Evolutionary conservation across 495 filamentous ascomycete genomes (phyloP).

Genomic region (Penicillium verhagenii): DNA sequence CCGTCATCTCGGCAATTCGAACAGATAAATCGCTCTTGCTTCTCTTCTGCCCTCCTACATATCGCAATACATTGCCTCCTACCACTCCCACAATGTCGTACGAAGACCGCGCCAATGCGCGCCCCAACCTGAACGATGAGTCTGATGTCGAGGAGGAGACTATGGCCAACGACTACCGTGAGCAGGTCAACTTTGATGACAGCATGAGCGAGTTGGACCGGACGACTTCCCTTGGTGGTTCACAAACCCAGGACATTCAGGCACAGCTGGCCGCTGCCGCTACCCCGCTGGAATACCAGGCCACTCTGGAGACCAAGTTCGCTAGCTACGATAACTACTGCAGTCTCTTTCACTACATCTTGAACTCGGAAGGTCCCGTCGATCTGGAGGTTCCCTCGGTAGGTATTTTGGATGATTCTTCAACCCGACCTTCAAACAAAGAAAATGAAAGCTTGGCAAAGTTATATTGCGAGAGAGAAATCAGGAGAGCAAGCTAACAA

Average conservation of each 20-base stretch:
- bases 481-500: conserved; percentile 8
- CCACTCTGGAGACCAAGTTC: conserved; percentile 92
- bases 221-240: conserved; percentile 51
- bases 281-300: conserved; percentile 91
- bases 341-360: conserved; percentile 96
- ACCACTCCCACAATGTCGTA: conserved; percentile 42
- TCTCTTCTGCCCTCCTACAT: conserved; percentile 6
- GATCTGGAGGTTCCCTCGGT: conserved; percentile 95
- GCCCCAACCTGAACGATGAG: conserved; percentile 65
- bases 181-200: conserved; percentile 90
- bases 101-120: conserved; percentile 52
- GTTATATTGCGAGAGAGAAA: conserved; percentile 5
- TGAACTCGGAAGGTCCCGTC: conserved; percentile 97
- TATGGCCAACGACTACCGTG: conserved; percentile 88
- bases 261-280: conserved; percentile 85
- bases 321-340: conserved; percentile 99
- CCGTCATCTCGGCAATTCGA: conserved; percentile 26
- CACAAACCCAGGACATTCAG: conserved; percentile 77
- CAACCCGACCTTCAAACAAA: conserved; percentile 8
- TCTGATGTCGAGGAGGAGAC: conserved; percentile 94
- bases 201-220: conserved; percentile 75
- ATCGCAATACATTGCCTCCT: conserved; percentile 6
- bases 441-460: conserved; percentile 16
- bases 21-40: conserved; percentile 9
- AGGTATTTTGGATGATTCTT: conserved; percentile 32